These are phyloP conservation scores for Trametes hirsuta DNA, from an alignment of 1,284 basidiomycete species.

Conservation along the genomic window DNA sequence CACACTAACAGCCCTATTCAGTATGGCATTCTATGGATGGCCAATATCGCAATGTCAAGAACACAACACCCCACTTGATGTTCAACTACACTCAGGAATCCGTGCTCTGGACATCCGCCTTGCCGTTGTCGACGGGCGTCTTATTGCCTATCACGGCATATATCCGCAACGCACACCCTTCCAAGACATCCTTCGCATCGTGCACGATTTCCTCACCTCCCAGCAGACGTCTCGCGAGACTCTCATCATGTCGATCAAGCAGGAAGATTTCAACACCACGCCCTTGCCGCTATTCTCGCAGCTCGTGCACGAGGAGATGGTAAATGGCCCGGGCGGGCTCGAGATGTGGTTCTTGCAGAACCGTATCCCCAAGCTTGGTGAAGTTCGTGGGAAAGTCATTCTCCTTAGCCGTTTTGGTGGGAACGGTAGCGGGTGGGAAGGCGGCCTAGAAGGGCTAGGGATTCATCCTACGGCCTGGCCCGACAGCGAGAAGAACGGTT, in stretches of 20 bases:
- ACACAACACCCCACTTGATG: conserved; percentile 50
- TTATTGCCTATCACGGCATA: conserved; percentile 82
- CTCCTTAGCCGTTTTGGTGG: conserved; percentile 84
- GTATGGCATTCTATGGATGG: conserved; percentile 83
- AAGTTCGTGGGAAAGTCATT: conserved; percentile 81
- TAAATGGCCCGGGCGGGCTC: conserved; percentile 53
- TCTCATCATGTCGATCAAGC: conserved; percentile 84
- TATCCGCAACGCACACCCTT: conserved; percentile 74
- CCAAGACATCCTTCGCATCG: conserved; percentile 56
- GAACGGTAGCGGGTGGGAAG: conserved; percentile 65
- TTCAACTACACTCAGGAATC: conserved; percentile 70
- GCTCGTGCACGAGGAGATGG: conserved; percentile 68
- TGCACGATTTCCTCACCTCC: conserved; percentile 68
- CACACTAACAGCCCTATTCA: conserved; percentile 26
- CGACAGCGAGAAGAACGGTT: conserved; percentile 70
- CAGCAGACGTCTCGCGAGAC: conserved; percentile 66
- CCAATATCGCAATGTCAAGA: conserved; percentile 78
- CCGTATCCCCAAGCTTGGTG: conserved; percentile 74
- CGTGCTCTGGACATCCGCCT: conserved; percentile 84
- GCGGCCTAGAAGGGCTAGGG: conserved; percentile 69
- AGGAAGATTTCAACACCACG: conserved; percentile 68
- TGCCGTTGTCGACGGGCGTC: conserved; percentile 60
- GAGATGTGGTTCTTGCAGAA: conserved; percentile 83
- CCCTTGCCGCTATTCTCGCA: conserved; percentile 58
- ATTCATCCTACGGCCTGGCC: conserved; percentile 86